phyloP scores from a whole-genome alignment of 495 filamentous ascomycete species.

The Astrothelium macrocarpum region DNA sequence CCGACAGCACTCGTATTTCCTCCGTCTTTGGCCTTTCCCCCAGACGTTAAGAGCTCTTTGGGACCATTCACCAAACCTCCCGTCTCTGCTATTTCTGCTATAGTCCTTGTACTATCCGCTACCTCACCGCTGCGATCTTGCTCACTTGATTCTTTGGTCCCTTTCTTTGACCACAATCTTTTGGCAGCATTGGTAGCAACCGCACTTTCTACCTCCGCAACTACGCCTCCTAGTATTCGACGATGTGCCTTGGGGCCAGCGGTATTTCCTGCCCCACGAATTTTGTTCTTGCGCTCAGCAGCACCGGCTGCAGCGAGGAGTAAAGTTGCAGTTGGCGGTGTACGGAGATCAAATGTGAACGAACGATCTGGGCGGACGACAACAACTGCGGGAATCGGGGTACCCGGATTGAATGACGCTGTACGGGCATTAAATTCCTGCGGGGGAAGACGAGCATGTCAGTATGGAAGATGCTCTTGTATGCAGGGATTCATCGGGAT shows the following conservation, averaged over 20 bases:
- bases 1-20: slow-evolving; percentile 21
- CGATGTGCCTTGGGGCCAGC: slow-evolving; percentile 28
- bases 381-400: slow-evolving; percentile 80
- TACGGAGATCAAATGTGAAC: slow-evolving; percentile 88
- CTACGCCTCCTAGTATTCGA: slow-evolving; percentile 9
- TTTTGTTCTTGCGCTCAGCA: slow-evolving; percentile 61
- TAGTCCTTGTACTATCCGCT: neutral
- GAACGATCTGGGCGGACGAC: slow-evolving; percentile 88
- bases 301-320: slow-evolving; percentile 76
- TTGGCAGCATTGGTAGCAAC: neutral
- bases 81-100: neutral
- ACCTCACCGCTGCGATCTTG: neutral
- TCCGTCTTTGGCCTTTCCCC: slow-evolving; percentile 18
- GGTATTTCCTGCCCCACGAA: slow-evolving; percentile 57
- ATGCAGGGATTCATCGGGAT: neutral
- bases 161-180: neutral
- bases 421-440: slow-evolving; percentile 98
- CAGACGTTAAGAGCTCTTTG: neutral
- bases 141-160: neutral
- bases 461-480: neutral
- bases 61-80: neutral
- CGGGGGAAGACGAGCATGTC: neutral
- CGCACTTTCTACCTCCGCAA: neutral
- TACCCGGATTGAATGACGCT: slow-evolving; percentile 69
- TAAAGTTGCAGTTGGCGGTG: slow-evolving; percentile 81